Conservation (phyloP, 495 filamentous ascomycete species). For the Podospora anserina region DNA sequence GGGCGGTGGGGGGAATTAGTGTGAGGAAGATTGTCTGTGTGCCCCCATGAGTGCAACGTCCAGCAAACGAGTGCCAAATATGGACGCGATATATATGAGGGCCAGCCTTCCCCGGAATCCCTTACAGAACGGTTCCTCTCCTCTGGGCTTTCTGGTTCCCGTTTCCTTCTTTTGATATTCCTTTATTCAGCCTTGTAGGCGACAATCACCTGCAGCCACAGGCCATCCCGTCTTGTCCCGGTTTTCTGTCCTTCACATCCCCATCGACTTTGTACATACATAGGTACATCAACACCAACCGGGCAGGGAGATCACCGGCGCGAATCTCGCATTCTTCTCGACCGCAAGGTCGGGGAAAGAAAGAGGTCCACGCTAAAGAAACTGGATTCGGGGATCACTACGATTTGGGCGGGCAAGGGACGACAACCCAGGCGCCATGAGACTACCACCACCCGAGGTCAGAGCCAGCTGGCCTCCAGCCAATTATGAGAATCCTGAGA, state of each 20-base stretch:
- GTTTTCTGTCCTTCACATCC: not conserved
- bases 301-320: not conserved
- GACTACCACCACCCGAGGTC: conserved; percentile 45
- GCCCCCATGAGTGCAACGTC: not conserved
- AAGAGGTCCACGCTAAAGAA: not conserved
- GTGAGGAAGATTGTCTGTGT: not conserved
- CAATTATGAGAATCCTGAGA: conserved; percentile 53
- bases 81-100: not conserved
- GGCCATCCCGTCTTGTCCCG: not conserved
- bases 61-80: not conserved
- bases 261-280: too few relatives aligned
- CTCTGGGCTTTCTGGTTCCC: not conserved
- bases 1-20: not conserved
- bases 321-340: conserved; percentile 4
- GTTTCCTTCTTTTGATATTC: not conserved
- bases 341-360: conserved; percentile 8
- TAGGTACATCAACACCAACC: not conserved
- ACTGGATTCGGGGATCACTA: not conserved
- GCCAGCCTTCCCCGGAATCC: not conserved
- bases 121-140: not conserved
- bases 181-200: not conserved
- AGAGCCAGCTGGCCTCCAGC: conserved; percentile 52
- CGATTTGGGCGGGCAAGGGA: not conserved
- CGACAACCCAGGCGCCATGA: conserved; percentile 31
- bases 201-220: not conserved